Base-by-base conservation (phyloP, 805 yeast species). In the Nakazawaea anatomiae region DNA sequence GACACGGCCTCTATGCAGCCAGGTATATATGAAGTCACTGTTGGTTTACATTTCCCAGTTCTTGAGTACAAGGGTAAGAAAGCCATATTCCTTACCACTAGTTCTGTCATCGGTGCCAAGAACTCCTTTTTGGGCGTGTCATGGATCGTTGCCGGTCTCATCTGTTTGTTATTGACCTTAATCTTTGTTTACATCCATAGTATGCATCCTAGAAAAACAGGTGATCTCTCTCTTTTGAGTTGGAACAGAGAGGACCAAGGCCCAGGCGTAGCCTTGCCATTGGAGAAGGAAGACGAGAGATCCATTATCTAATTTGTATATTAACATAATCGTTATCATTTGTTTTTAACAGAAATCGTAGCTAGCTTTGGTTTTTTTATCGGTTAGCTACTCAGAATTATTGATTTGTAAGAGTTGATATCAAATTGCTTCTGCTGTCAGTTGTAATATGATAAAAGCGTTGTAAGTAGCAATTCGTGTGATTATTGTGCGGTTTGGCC, bases 31-130 rank as follows among this genome's bases (percentile, higher is more conserved):
- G 81, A 85, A 64, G 69, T 84, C 25, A 68, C 75, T 39, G 75
- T 85, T 39, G 94, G 90, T 0, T 70, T 87, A 54, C 90, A 87
- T 58, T 87, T 87, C 82, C 95, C 95, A 5, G 92, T 87, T 2
- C 69, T 72, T 28, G 82, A 79, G 36, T 87, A 75, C 63, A 69
- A 82, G 6, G 92, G 92, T 50, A 76, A 78, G 51, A 87, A 87
- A 64, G 80, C 76, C 51, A 65, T 87, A 29, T 87, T 79, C 59
- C 57, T 87, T 30, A 77, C 88, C 4, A 89, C 89, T 41, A 76
- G 88, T 54, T 82, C 89, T 2, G 83, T 78, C 5, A 76, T 84
- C 55, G 95, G 95, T 12, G 92, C 94, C 28, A 84, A 83, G 65
- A 87, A 87, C 64, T 64, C 75, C 39, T 87, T 87, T 60, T 67